Conservation (phyloP, 257 asterid genomes). For the Solanum medicagineum region DNA sequence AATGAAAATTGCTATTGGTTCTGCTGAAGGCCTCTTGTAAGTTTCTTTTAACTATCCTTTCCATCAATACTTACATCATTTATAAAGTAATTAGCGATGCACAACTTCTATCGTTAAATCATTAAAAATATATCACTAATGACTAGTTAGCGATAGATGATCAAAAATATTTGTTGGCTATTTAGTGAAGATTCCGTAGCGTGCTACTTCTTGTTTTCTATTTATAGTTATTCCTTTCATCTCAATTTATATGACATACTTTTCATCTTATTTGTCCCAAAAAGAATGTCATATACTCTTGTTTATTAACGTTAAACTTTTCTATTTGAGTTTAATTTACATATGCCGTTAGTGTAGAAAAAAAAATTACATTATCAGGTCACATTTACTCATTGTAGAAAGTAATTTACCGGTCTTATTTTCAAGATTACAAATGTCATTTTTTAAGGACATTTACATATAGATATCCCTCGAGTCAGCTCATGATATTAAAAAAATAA, state of each 20-base stretch:
- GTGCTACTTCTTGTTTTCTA: neutral
- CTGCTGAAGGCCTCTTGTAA: slow-evolving; percentile 72
- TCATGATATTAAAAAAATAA: neutral
- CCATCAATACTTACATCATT: neutral
- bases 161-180: neutral
- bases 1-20: slow-evolving; percentile 55
- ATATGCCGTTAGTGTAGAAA: neutral
- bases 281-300: neutral
- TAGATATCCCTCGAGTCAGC: neutral
- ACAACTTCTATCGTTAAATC: neutral
- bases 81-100: neutral
- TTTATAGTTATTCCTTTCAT: neutral
- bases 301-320: neutral
- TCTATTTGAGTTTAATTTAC: neutral
- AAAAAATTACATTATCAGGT: neutral
- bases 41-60: neutral
- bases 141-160: neutral
- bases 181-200: neutral
- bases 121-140: too few species aligned
- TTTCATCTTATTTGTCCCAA: neutral
- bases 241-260: neutral
- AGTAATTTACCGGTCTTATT: neutral
- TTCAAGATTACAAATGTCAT: neutral
- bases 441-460: neutral
- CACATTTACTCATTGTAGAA: neutral